Conservation (phyloP, 148 eudicot genomes). For the Beta vulgaris region DNA sequence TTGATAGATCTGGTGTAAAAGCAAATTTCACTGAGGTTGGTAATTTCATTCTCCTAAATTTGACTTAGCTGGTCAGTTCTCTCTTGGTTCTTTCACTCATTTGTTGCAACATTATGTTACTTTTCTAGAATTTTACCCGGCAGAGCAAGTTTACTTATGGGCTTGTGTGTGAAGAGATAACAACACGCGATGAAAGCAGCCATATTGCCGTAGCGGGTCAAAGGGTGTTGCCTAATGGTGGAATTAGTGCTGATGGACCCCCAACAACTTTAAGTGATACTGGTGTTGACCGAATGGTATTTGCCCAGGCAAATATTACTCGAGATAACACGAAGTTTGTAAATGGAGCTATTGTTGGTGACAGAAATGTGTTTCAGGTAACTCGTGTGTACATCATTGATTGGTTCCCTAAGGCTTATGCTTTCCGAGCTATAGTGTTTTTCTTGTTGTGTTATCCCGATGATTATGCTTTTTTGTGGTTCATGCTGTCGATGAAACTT, state of each 20-base stretch:
- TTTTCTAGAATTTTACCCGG: conserved; percentile 69
- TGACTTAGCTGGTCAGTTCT: conserved; percentile 1
- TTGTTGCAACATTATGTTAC: neutral
- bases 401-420: no score
- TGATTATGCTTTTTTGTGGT: neutral
- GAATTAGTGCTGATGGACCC: conserved; percentile 95
- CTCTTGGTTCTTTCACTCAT: neutral
- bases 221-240: conserved; percentile 91
- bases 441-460: neutral
- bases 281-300: conserved; percentile 87
- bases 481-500: no score
- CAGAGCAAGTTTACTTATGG: conserved; percentile 97
- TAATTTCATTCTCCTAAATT: neutral
- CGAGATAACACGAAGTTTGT: conserved; percentile 93
- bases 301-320: conserved; percentile 88
- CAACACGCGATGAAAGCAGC: conserved; percentile 85
- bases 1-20: conserved; percentile 82
- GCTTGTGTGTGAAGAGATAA: conserved; percentile 90
- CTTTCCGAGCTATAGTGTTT: neutral
- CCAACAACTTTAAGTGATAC: conserved; percentile 97
- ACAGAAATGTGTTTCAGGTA: conserved; percentile 95
- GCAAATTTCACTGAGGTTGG: conserved; percentile 89
- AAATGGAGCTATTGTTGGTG: conserved; percentile 95
- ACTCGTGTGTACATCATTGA: conserved; percentile 15
- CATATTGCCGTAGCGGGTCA: conserved; percentile 74